Base-by-base conservation (phyloP, 1,139 yeast species). In the Kazachstania sp. region DNA sequence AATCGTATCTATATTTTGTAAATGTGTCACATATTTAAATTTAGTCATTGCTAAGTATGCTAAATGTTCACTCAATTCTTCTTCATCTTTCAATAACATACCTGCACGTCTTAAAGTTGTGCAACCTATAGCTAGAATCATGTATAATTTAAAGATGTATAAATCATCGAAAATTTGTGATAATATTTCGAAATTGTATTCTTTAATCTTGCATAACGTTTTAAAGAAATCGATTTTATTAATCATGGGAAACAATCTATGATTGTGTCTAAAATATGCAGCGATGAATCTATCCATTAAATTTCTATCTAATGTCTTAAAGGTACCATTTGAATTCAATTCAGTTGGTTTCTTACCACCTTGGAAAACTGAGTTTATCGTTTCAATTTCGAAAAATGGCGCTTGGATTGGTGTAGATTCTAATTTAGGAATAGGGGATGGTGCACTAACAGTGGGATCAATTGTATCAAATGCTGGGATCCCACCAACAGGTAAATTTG, bases 61-160 rank as follows among this genome's bases (percentile, higher is more conserved):
- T 30, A 70, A 60, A 45, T 63, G 68, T 41, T 65, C 69, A 42
- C 69, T 64, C 32, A 70, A 54, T 36, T 63, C 59, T 35, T 56
- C 63, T 52, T 65, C 65, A 38, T 69, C 63, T 43, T 67, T 58
- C 26, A 63, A 56, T 35, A 68, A 54, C 52, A 62, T 60, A 15
- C 68, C 73, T 19, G 69, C 71, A 46, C 75, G 61, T 45, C 72
- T 71, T 37, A 74, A 57, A 3, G 75, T 69, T 4, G 75, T 70
- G 48, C 75, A 71, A 2, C 79, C 79, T 36, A 74, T 70, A 13
- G 76, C 74, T 63, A 74, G 66, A 3, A 73, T 69, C 74, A 75
- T 71, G 53, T 68, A 70, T n/a, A 75, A 54, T 56, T 74, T 74
- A 52, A 72, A 72, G 40, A 59, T 61, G 41, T 63, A 58, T 11